A percentile compares a stretch with the other conserved stretches of the same genome.
Evolutionary conservation across 345 rosid genomes (phyloP).

Genomic region (Kernera saxatilis): DNA sequence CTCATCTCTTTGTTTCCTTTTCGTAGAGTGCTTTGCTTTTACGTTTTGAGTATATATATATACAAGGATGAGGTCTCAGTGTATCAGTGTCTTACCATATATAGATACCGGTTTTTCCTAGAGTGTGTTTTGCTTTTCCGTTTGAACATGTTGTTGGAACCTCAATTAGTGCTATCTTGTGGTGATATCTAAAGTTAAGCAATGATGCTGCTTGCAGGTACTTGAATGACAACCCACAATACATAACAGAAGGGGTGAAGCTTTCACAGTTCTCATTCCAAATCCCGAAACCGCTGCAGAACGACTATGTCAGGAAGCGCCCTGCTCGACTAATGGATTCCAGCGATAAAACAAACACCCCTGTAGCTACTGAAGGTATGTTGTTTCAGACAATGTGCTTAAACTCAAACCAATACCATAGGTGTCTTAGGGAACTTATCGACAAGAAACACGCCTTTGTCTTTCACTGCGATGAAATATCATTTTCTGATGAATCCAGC

Average conservation of each 20-base stretch:
- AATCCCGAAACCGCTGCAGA: constrained; percentile 66
- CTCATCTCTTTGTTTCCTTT: background rate
- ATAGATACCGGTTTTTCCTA: too few species aligned
- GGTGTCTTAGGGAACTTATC: background rate
- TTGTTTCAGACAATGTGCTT: background rate
- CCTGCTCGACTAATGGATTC: constrained; percentile 32
- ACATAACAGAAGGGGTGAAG: constrained; percentile 36
- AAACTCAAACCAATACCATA: background rate
- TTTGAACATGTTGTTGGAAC: too few species aligned
- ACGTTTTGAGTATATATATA: background rate
- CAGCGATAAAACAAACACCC: constrained; percentile 26
- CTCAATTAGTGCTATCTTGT: too few species aligned
- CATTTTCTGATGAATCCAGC: background rate
- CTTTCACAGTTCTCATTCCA: constrained; percentile 68
- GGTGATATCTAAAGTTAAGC: too few species aligned
- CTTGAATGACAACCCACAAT: constrained; percentile 56
- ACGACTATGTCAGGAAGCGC: constrained; percentile 62
- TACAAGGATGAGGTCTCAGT: background rate
- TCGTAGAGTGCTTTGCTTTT: background rate
- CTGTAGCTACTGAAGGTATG: constrained; percentile 46
- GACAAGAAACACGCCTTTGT: background rate
- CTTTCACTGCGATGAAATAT: background rate
- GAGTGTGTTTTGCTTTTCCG: too few species aligned
- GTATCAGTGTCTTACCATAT: background rate
- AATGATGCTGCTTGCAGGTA: constrained; percentile 48